These are phyloP conservation scores for Mycotypha africana DNA, from an alignment of 371 early-diverging fungal genomes.

Conservation along the genomic window DNA sequence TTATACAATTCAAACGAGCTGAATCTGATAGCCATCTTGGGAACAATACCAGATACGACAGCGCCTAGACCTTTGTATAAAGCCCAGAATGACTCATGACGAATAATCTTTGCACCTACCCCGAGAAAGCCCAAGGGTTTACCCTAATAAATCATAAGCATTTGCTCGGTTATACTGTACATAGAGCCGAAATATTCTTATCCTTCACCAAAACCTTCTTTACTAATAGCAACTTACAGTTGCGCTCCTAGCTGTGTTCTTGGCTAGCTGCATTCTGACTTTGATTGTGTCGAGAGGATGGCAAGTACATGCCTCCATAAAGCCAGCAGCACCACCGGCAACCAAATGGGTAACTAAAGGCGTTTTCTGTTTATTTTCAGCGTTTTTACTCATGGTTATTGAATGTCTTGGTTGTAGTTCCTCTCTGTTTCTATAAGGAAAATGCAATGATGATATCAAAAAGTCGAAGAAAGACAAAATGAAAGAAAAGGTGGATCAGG, in stretches of 20 bases:
- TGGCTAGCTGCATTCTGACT: constrained; percentile 86
- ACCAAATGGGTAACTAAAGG: constrained; percentile 66
- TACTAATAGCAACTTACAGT: constrained; percentile 26
- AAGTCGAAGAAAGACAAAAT: constrained; percentile 10
- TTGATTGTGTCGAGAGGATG: constrained; percentile 99
- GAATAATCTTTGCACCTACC: constrained; percentile 80
- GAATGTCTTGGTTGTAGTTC: no score
- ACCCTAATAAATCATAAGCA: no score
- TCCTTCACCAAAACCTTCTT: no score
- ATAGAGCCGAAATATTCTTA: no score
- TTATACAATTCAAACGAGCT: constrained; percentile 95
- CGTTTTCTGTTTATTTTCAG: constrained; percentile 27
- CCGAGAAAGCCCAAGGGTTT: constrained; percentile 67
- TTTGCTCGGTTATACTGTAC: no score
- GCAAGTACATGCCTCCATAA: constrained; percentile 89
- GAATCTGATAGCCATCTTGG: constrained; percentile 98
- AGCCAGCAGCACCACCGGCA: constrained; percentile 93
- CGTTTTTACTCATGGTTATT: constrained; percentile 36
- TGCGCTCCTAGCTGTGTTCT: constrained; percentile 37
- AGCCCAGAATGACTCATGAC: constrained; percentile 84
- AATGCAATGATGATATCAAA: background rate
- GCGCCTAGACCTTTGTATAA: constrained; percentile 98
- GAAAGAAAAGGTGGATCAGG: constrained; percentile 3
- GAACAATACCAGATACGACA: constrained; percentile 96
- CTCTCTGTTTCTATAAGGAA: no score